These are phyloP conservation scores for Debaryomyces hansenii DNA, from an alignment of 805 yeast genomes.

Conservation along the genomic window DNA sequence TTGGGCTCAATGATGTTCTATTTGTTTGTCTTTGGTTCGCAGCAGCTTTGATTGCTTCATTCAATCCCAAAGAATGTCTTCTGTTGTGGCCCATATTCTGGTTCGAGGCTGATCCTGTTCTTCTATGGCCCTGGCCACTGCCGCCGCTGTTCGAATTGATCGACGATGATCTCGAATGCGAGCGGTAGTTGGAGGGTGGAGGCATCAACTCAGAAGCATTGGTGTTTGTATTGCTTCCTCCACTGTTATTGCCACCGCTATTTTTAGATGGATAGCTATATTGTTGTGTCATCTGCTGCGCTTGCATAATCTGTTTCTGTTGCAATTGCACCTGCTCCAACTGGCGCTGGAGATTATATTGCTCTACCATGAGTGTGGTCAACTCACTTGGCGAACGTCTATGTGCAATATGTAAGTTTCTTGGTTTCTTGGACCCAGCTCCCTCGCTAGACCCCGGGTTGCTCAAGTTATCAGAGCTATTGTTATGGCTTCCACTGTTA, in stretches of 20 bases:
- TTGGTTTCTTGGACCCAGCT: conserved; percentile 24
- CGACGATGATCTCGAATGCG: conserved; percentile 37
- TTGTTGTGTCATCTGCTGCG: conserved; percentile 42
- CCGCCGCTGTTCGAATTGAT: conserved; percentile 16
- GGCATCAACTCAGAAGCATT: conserved; percentile 18
- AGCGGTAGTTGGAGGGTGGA: conserved; percentile 21
- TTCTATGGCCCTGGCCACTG: conserved; percentile 24
- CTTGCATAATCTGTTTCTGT: conserved; percentile 84
- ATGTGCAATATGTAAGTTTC: conserved; percentile 84
- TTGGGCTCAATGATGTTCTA: conserved; percentile 33
- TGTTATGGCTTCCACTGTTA: background rate
- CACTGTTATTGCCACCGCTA: conserved; percentile 5
- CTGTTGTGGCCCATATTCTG: conserved; percentile 69
- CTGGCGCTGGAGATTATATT: conserved; percentile 85
- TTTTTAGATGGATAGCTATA: conserved; percentile 22
- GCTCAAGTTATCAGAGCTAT: conserved; percentile 1
- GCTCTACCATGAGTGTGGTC: conserved; percentile 91
- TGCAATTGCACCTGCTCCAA: conserved; percentile 89
- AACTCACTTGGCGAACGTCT: conserved; percentile 94
- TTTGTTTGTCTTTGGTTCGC: conserved; percentile 70
- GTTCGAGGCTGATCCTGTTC: conserved; percentile 32
- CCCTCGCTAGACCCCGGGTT: conserved; percentile 4
- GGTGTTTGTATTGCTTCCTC: conserved; percentile 1
- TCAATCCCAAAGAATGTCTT: conserved; percentile 88
- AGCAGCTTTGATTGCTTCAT: conserved; percentile 96